A percentile compares a stretch with the other conserved stretches of the same genome.
Evolutionary conservation across 2,329 filamentous ascomycete species (phyloP).

Genomic region (Aspergillus floridensis): DNA sequence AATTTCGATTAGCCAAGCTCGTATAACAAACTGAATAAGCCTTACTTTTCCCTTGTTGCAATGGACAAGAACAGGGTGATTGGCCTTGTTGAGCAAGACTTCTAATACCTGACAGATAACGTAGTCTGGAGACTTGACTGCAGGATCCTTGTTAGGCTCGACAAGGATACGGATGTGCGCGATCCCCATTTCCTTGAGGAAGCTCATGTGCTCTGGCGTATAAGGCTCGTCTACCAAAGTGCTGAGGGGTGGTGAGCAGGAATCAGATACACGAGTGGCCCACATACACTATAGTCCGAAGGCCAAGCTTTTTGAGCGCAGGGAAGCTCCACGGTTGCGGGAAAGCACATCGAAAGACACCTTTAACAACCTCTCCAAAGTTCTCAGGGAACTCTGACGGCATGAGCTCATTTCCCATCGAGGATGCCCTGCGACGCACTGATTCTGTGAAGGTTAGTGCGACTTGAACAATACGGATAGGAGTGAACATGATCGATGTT

Average conservation of each 20-base stretch:
- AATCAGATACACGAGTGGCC: slow-evolving; percentile 11
- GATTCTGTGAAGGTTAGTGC: slow-evolving; percentile 9
- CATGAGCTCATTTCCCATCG: slow-evolving; percentile 22
- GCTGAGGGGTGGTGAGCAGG: slow-evolving; percentile 34
- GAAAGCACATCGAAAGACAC: slow-evolving; percentile 80
- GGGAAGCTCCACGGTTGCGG: slow-evolving; percentile 68
- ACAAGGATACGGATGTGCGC: slow-evolving; percentile 73
- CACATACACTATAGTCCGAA: slow-evolving; percentile 77
- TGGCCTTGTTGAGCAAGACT: slow-evolving; percentile 67
- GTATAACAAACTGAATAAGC: not conserved
- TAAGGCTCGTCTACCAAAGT: slow-evolving; percentile 63
- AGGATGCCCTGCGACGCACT: slow-evolving; percentile 31
- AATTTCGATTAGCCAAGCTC: slow-evolving; percentile 1
- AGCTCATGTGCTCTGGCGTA: slow-evolving; percentile 52
- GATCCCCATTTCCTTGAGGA: slow-evolving; percentile 66
- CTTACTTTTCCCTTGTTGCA: slow-evolving; percentile 84
- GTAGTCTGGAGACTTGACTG: slow-evolving; percentile 60
- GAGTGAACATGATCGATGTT: not conserved
- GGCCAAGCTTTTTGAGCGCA: slow-evolving; percentile 64
- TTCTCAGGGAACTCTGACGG: slow-evolving; percentile 57
- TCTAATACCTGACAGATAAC: slow-evolving; percentile 70
- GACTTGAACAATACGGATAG: not conserved
- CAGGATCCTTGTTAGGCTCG: slow-evolving; percentile 78
- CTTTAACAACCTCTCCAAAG: slow-evolving; percentile 71
- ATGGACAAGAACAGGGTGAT: slow-evolving; percentile 81